Evolutionary conservation across 1,284 basidiomycete genomes (phyloP), one percentile per base, ranked within the genome.

Genomic region (Athelia sp.): DNA sequence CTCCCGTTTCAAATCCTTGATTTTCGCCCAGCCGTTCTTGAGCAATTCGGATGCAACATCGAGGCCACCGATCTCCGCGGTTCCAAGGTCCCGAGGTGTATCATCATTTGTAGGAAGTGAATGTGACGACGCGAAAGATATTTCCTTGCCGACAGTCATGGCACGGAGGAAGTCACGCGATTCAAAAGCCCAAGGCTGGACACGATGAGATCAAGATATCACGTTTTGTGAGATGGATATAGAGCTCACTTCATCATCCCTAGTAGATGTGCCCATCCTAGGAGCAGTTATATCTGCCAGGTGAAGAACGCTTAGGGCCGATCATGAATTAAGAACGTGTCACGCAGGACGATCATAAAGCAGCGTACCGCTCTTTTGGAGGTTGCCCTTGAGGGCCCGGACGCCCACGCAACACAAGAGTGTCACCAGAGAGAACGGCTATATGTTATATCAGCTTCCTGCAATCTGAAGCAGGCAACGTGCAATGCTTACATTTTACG

Each of bases 391-490:
- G 87, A 6, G 84, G 80, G 22, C 86, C 85, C 15, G 82, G 79
- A 51, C 84, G 78, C 56, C 84, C 86, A 59, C 91, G 82, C 52
- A 95, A 72, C 51, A 93, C 77, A 50, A 96, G 81, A 43, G 91
- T 88, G 68, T 95, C 93, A 43, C 91, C 92, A 47, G 91, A 94
- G 56, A 90, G 79, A 57, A 91, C 90, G 63, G 89, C 91, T 94
- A 62, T 42, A 52, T 45, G 54, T 59, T 58, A 60, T 53, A 61
- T 40, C 55, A 29, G 49, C 45, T 44, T 52, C 51, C 46, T 49
- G 11, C 49, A 57, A 52, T 43, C 38, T 18, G 29, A 29, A 22
- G 45, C 44, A 44, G 13, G n/a, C 34, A 52, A 46, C 31, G 21
- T 3, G 26, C 49, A 59, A 54, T 52, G 53, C 68, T 51, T 71